phyloP scores from a whole-genome alignment of 1,139 yeast genomes.

The Candida tunisiensis region DNA sequence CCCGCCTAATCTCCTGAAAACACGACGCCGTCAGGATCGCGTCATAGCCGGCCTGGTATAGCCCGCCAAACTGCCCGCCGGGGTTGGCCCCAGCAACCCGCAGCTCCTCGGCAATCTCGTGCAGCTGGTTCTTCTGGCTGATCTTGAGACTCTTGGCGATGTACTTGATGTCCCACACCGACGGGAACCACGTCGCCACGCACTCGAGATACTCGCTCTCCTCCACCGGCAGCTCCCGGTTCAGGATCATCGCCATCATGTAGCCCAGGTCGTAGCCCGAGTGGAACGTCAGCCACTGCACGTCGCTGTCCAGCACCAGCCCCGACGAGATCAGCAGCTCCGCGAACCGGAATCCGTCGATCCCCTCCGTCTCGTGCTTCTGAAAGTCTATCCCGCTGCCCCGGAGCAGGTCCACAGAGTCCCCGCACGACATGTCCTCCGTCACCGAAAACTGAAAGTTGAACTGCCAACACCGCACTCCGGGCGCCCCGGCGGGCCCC shows the following conservation, averaged over 20 bases:
- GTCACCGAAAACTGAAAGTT: conserved; percentile 66
- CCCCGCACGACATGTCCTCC: conserved; percentile 66
- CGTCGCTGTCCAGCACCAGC: conserved; percentile 49
- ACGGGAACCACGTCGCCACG: conserved; percentile 62
- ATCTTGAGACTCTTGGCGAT: conserved; percentile 35
- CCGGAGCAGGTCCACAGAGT: conserved; percentile 55
- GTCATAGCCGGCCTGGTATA: conserved; percentile 33
- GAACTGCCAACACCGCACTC: conserved; percentile 87
- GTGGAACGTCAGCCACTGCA: conserved; percentile 86
- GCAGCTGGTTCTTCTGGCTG: conserved; percentile 20
- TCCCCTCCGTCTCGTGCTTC: conserved; percentile 62
- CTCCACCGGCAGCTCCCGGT: conserved; percentile 63
- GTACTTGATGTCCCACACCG: conserved; percentile 68
- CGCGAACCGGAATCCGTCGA: conserved; percentile 65
- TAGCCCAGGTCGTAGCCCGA: conserved; percentile 89
- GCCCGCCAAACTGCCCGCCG: too few relatives aligned
- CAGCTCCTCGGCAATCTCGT: conserved; percentile 33
- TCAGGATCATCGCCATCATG: conserved; percentile 58
- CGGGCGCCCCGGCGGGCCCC: conserved; percentile 24
- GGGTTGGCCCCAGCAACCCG: conserved; percentile 15
- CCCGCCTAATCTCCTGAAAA: conserved; percentile 30
- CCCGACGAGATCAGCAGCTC: conserved; percentile 81
- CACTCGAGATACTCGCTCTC: conserved; percentile 67
- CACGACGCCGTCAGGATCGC: conserved; percentile 32
- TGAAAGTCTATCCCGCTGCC: conserved; percentile 76